phyloP scores from a whole-genome alignment of 2,329 filamentous ascomycete genomes.

The Hypoxylon rubiginosum region DNA sequence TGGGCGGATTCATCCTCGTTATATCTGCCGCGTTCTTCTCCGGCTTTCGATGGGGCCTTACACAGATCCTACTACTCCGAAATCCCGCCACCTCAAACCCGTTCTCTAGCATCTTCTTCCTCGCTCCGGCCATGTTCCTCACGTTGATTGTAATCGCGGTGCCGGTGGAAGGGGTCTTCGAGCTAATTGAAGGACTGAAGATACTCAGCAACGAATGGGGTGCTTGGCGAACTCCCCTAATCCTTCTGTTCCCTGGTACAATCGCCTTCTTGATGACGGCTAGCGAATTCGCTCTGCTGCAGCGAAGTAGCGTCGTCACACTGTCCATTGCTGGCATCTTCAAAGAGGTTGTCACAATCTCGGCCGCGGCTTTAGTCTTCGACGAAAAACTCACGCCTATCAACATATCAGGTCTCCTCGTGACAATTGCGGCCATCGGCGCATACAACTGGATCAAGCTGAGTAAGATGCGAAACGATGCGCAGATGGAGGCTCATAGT shows the following conservation, averaged over 20 bases:
- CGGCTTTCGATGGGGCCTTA: constrained; percentile 98
- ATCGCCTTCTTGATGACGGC: constrained; percentile 98
- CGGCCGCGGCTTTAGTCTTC: constrained; percentile 87
- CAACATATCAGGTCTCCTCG: constrained; percentile 88
- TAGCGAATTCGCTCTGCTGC: constrained; percentile 93
- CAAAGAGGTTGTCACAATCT: constrained; percentile 98
- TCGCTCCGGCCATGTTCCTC: constrained; percentile 97
- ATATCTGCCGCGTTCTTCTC: constrained; percentile 96
- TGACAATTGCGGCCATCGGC: constrained; percentile 88
- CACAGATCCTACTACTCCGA: constrained; percentile 92
- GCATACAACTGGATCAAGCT: constrained; percentile 98
- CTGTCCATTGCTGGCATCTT: constrained; percentile 98
- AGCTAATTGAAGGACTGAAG: constrained; percentile 75
- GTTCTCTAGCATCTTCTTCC: constrained; percentile 96
- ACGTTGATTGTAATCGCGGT: constrained; percentile 84
- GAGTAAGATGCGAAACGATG: constrained; percentile 85
- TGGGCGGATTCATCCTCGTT: constrained; percentile 89
- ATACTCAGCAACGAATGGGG: constrained; percentile 78
- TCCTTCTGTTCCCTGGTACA: constrained; percentile 89
- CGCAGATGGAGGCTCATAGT: constrained; percentile 66
- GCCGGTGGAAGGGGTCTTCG: constrained; percentile 83
- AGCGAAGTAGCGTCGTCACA: constrained; percentile 95
- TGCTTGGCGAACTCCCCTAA: constrained; percentile 71
- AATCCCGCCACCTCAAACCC: constrained; percentile 97
- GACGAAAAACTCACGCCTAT: constrained; percentile 87